Evolutionary conservation across 2,329 filamentous ascomycete species (phyloP), one percentile per base, ranked within the genome.

Genomic region (Sporothrix brasiliensis): DNA sequence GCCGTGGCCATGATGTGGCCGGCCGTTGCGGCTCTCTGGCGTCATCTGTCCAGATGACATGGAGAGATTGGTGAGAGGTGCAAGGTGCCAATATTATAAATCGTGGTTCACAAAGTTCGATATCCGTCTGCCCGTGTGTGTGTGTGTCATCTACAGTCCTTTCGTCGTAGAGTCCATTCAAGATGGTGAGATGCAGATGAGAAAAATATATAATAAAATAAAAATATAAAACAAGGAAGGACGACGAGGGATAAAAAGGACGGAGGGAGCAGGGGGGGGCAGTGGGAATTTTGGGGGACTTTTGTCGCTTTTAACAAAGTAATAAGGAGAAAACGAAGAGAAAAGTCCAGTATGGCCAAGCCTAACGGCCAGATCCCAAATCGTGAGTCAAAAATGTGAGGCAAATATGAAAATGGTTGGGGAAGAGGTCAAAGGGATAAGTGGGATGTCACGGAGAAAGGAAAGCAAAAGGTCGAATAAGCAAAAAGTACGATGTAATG

Each of bases 41-140:
- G 66, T 44, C 27, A 58, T 27, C 14, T 52, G 52, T 5, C 41
- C 39, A 16, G 66, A 19, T 2, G 52, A 49, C 66, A 68, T 68
- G 34, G 11, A 56, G 65, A 9, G 34, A 7, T 7, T 34, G 6
- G 34, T 7, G 34, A 9, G 34, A 34, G 34, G 7, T 34, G 34
- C 7, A 34, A 34, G 34, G 34, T 7, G 6, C 34, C 6, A 5
- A 34, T 34, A 34, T 34, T 7, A 34, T 9, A 34, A 7, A 5
- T 34, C 34, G 34, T 34, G 4, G 34, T 34, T 34, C 34, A 34
- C 34, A 34, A 34, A 7, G 34, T 34, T 34, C 6, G 34, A 5
- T 34, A 34, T 9, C 34, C 34, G 4, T 34, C 34, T 7, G 34
- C 5, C 34, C 34, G 34, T 5, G 34, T 34, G 5, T 5, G 34